phyloP scores from a whole-genome alignment of 192 early-diverging fungal species.

The Mortierella alpina region DNA sequence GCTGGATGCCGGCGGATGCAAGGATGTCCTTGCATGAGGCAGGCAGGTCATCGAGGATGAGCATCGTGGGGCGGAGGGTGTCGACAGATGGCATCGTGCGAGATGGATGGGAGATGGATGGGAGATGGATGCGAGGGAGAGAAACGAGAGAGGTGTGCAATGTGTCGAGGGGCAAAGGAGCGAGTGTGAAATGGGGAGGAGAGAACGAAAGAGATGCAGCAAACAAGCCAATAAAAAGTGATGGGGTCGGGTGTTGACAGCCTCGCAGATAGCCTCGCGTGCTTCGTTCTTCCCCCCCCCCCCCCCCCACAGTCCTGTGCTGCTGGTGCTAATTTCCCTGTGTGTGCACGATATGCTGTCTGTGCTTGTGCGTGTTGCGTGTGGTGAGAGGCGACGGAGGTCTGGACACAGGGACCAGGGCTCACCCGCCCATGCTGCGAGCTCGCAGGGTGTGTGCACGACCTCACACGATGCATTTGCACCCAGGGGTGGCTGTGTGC shows the following conservation, averaged over 20 bases:
- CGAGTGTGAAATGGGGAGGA: conserved; percentile 1
- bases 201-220: neutral
- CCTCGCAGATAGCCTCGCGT: too few species aligned
- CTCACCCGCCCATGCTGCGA: too few species aligned
- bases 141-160: neutral
- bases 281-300: too few species aligned
- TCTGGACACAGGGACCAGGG: too few species aligned
- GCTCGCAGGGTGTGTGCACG: too few species aligned
- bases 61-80: conserved; percentile 43
- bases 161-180: neutral
- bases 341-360: too few species aligned
- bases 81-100: conserved; percentile 35
- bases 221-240: conserved; percentile 7
- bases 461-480: too few species aligned
- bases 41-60: conserved; percentile 53
- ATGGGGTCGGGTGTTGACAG: conserved; percentile 15
- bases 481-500: too few species aligned
- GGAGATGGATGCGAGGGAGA: conserved; percentile 4
- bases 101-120: conserved; percentile 1
- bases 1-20: conserved; percentile 34
- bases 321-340: too few species aligned
- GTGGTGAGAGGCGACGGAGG: too few species aligned
- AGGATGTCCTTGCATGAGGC: conserved; percentile 51
- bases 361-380: too few species aligned
- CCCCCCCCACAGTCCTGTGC: too few species aligned